Conservation (phyloP, 2,329 filamentous ascomycete species). For the Aspergillus candidus region DNA sequence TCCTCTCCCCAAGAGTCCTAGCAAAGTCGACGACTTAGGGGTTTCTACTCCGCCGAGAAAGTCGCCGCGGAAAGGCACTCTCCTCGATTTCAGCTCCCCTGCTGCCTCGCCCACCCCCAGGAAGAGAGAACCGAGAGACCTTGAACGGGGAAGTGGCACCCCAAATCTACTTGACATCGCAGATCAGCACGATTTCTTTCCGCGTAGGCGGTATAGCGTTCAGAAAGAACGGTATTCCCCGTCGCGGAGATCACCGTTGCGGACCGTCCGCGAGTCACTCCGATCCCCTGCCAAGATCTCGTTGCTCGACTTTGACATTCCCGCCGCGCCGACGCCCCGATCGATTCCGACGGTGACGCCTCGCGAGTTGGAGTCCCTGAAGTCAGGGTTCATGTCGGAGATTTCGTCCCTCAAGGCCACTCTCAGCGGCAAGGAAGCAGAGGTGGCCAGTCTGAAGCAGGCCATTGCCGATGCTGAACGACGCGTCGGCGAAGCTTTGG, state of each 20-base stretch:
- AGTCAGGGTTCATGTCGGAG: constrained; percentile 83
- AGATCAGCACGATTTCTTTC: constrained; percentile 61
- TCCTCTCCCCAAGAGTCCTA: constrained; percentile 39
- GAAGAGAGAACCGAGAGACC: constrained; percentile 40
- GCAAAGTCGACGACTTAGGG: constrained; percentile 15
- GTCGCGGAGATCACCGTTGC: constrained; percentile 41
- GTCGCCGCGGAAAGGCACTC: constrained; percentile 19
- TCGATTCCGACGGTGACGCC: constrained; percentile 87
- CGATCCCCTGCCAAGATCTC: constrained; percentile 52
- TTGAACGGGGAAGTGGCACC: constrained; percentile 49
- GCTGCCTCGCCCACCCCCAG: constrained; percentile 45
- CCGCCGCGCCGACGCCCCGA: constrained; percentile 85
- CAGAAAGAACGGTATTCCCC: constrained; percentile 33
- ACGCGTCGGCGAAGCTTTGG: constrained; percentile 78
- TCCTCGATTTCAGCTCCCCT: constrained; percentile 31
- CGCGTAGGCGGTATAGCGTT: constrained; percentile 43
- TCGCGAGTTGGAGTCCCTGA: constrained; percentile 84
- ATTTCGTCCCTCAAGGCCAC: constrained; percentile 92
- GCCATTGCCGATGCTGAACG: constrained; percentile 87
- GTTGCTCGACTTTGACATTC: constrained; percentile 84
- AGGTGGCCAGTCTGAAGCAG: constrained; percentile 78
- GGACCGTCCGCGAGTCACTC: constrained; percentile 31
- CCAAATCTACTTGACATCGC: constrained; percentile 86
- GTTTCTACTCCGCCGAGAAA: constrained; percentile 48
- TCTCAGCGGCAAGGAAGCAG: constrained; percentile 85